phyloP scores from a whole-genome alignment of 1,284 basidiomycete species.

The Trametes pubescens region DNA sequence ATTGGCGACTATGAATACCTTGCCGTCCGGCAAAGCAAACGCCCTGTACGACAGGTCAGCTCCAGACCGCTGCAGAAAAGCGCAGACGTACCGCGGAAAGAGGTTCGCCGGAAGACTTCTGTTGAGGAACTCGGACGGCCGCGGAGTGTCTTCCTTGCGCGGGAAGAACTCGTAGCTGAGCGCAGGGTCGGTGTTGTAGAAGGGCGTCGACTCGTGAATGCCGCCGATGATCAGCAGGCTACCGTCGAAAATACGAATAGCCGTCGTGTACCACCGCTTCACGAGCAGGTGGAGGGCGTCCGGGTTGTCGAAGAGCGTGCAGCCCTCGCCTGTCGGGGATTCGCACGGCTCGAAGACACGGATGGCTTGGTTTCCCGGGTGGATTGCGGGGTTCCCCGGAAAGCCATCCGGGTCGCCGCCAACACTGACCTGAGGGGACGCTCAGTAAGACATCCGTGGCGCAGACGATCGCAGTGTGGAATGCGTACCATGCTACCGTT shows the following conservation, averaged over 20 bases:
- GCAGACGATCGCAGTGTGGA: not conserved
- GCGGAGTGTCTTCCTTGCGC: constrained; percentile 55
- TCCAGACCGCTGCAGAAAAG: not conserved
- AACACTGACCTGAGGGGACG: not conserved
- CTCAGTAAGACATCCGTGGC: constrained; percentile 12
- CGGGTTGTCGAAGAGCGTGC: constrained; percentile 51
- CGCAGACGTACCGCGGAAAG: constrained; percentile 36
- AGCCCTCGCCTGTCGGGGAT: constrained; percentile 46
- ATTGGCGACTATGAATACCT: constrained; percentile 54
- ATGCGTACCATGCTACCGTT: constrained; percentile 55
- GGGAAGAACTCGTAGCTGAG: constrained; percentile 64
- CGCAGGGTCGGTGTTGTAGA: constrained; percentile 51
- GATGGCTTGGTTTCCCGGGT: constrained; percentile 41
- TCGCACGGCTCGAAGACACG: constrained; percentile 49
- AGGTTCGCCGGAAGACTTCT: constrained; percentile 37
- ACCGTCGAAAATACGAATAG: constrained; percentile 52
- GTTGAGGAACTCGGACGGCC: constrained; percentile 55
- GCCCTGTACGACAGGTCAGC: constrained; percentile 15
- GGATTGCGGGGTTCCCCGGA: constrained; percentile 44
- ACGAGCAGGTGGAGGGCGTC: constrained; percentile 45
- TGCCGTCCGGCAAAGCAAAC: constrained; percentile 46
- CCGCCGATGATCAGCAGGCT: constrained; percentile 52
- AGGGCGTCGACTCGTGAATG: constrained; percentile 45
- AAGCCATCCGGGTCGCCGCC: constrained; percentile 49
- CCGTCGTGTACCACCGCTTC: constrained; percentile 54